Conservation (phyloP, 805 yeast species). For the Kluyveromyces starmeri region DNA sequence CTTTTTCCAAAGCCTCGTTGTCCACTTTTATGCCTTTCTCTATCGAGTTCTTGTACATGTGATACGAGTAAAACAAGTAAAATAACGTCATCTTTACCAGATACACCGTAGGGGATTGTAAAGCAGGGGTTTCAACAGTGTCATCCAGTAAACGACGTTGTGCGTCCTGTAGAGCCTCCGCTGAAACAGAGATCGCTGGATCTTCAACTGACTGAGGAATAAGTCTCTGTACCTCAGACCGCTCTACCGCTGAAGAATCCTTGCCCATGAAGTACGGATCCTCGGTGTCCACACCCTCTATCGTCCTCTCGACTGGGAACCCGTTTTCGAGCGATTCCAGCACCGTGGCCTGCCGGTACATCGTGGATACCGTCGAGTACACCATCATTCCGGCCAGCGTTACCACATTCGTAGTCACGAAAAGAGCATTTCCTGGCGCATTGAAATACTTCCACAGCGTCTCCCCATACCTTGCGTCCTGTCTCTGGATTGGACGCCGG, state of each 20-base stretch:
- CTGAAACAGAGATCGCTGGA: no score
- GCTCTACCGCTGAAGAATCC: background rate
- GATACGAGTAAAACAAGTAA: conserved; percentile 23
- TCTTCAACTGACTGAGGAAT: background rate
- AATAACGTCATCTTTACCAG: conserved; percentile 21
- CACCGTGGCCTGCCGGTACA: conserved; percentile 10
- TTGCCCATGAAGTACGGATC: background rate
- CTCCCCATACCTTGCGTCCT: conserved; percentile 5
- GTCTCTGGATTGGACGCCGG: background rate
- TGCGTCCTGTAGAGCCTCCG: background rate
- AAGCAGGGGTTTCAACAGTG: background rate
- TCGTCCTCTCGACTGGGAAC: background rate
- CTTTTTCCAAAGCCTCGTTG: conserved; percentile 2
- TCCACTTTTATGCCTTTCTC: conserved; percentile 1
- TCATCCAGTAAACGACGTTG: background rate
- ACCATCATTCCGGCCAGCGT: conserved; percentile 29
- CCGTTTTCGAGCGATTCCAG: conserved; percentile 5
- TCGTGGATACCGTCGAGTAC: conserved; percentile 23
- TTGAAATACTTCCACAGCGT: conserved; percentile 32
- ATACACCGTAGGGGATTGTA: conserved; percentile 7
- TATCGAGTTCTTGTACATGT: conserved; percentile 15
- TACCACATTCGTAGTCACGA: conserved; percentile 30
- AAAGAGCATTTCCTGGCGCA: conserved; percentile 32
- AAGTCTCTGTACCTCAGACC: background rate
- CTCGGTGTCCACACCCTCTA: background rate